Percentiles rank a stretch among this genome's conserved stretches.
Evolutionary conservation across 495 filamentous ascomycete genomes (phyloP).

Genomic region (Lasiosphaeria miniovina): DNA sequence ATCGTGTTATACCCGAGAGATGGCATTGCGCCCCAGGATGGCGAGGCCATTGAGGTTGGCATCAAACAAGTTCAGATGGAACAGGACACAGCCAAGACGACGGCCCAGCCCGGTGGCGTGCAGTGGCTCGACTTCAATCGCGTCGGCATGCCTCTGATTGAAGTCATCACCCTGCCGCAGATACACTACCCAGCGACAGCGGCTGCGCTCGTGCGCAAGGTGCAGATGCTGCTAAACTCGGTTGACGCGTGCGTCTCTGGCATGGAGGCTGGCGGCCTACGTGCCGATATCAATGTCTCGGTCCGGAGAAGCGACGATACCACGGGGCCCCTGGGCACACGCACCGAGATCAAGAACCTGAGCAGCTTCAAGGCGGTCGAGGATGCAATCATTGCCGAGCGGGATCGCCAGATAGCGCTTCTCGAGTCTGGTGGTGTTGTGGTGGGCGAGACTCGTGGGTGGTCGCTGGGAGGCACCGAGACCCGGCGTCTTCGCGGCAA

Average conservation of each 20-base stretch:
- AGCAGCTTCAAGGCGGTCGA: constrained; percentile 92
- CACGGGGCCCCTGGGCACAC: constrained; percentile 63
- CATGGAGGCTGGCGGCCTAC: constrained; percentile 88
- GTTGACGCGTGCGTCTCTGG: constrained; percentile 81
- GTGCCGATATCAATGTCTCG: constrained; percentile 95
- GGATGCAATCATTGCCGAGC: constrained; percentile 87
- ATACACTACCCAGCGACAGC: constrained; percentile 84
- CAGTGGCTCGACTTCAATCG: constrained; percentile 92
- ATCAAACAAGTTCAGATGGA: constrained; percentile 96
- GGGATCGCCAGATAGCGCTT: constrained; percentile 78
- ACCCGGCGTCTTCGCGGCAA: constrained; percentile 83
- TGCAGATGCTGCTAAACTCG: constrained; percentile 76
- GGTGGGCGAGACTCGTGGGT: constrained; percentile 88
- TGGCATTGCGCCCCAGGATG: constrained; percentile 70
- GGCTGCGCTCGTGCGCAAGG: constrained; percentile 80
- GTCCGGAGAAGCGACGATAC: constrained; percentile 54
- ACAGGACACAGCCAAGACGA: constrained; percentile 95
- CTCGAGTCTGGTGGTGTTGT: constrained; percentile 76
- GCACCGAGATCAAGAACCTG: constrained; percentile 97
- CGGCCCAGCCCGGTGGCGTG: constrained; percentile 66
- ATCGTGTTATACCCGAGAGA: constrained; percentile 71
- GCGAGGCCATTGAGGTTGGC: constrained; percentile 62
- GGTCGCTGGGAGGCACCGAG: constrained; percentile 75
- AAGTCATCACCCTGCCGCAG: constrained; percentile 88
- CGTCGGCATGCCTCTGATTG: constrained; percentile 83